These are phyloP conservation scores for Acer negundo DNA, from an alignment of 345 rosid genomes.

Conservation along the genomic window DNA sequence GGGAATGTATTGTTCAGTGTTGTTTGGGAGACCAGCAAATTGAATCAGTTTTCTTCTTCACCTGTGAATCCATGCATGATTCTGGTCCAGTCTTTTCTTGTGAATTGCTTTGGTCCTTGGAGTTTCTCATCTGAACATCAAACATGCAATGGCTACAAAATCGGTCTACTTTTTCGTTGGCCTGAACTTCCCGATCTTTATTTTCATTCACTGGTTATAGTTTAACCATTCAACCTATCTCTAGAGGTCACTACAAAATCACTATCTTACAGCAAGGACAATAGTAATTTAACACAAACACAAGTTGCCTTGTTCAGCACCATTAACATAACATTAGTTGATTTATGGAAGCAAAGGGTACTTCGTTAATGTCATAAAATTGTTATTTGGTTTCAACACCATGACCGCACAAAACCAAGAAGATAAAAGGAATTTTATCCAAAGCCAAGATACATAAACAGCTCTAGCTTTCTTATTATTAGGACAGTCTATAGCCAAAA, in stretches of 20 bases:
- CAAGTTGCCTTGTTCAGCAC: no score
- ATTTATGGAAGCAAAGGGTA: constrained; percentile 8
- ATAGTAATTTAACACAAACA: background rate
- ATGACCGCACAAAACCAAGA: constrained; percentile 3
- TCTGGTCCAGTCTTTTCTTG: background rate
- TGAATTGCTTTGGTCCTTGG: no score
- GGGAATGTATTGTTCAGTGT: constrained; percentile 8
- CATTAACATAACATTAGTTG: background rate
- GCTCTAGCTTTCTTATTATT: constrained; percentile 32
- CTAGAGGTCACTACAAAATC: no score
- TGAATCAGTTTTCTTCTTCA: background rate
- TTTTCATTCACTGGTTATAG: no score
- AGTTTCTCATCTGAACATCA: no score
- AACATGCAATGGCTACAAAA: no score
- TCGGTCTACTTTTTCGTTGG: no score
- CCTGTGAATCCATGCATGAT: background rate
- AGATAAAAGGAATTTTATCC: constrained; percentile 8
- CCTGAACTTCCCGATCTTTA: no score
- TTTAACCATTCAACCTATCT: no score
- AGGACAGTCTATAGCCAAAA: constrained; percentile 17
- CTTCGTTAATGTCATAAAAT: background rate
- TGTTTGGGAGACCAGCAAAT: background rate
- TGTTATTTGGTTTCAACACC: constrained; percentile 9
- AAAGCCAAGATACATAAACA: constrained; percentile 7
- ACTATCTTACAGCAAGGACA: background rate